Conservation (phyloP, 1,139 yeast genomes). For the Hanseniaspora gamundiae region DNA sequence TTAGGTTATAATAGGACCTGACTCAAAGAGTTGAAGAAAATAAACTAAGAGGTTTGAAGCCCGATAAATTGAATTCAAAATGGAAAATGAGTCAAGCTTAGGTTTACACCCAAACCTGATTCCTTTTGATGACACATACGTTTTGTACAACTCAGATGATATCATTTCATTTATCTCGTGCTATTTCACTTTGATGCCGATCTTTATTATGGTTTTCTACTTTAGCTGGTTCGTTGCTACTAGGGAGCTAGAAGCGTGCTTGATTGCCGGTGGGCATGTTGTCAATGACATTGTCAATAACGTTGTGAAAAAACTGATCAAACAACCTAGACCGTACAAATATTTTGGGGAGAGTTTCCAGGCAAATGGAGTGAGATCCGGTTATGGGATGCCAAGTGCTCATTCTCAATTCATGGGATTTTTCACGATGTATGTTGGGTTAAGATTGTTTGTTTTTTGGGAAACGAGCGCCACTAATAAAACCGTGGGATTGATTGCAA, state of each 20-base stretch:
- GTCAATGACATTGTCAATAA: conserved; percentile 64
- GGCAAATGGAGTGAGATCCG: conserved; percentile 36
- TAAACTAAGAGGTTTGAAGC: no score
- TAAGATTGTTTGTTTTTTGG: conserved; percentile 37
- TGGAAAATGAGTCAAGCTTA: background rate
- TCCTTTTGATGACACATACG: conserved; percentile 53
- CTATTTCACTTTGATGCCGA: conserved; percentile 71
- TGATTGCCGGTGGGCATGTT: conserved; percentile 80
- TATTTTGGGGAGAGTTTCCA: conserved; percentile 38
- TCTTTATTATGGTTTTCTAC: conserved; percentile 65
- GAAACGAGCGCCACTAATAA: conserved; percentile 22
- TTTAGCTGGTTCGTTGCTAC: conserved; percentile 74
- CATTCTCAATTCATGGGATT: conserved; percentile 95
- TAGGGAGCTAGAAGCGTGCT: conserved; percentile 75
- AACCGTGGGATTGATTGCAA: conserved; percentile 15
- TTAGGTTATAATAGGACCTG: no score
- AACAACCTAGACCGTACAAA: conserved; percentile 64
- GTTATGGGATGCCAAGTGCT: conserved; percentile 95
- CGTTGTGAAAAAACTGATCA: conserved; percentile 47
- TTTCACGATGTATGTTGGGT: conserved; percentile 50
- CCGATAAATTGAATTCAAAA: conserved; percentile 2
- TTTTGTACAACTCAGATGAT: conserved; percentile 64
- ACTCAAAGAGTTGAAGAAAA: no score
- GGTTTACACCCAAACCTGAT: conserved; percentile 14
- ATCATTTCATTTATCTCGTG: conserved; percentile 50